phyloP scores from a whole-genome alignment of 176 grass and related monocot species.

The Triticum aestivum region DNA sequence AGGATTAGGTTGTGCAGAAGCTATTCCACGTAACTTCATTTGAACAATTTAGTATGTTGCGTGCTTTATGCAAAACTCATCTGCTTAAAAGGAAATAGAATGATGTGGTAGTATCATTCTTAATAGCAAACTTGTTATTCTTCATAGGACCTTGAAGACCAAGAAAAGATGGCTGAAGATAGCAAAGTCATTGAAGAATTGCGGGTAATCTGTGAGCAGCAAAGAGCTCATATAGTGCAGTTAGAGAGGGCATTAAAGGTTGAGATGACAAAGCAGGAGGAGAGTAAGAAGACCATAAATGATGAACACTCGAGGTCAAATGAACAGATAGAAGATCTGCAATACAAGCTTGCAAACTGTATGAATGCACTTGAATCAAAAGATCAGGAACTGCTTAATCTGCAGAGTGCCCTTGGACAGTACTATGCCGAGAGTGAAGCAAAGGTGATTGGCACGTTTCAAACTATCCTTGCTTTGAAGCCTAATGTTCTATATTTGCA shows the following conservation, averaged over 20 bases:
- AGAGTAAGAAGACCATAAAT: slow-evolving; percentile 58
- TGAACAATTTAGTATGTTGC: background rate
- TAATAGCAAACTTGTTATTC: background rate
- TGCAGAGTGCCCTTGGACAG: slow-evolving; percentile 98
- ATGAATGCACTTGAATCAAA: slow-evolving; percentile 83
- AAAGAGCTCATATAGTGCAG: slow-evolving; percentile 72
- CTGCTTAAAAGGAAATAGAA: slow-evolving; percentile 20
- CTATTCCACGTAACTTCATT: background rate
- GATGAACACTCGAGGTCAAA: slow-evolving; percentile 80
- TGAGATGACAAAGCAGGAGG: slow-evolving; percentile 67
- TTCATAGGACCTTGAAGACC: slow-evolving; percentile 89
- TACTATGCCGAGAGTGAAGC: slow-evolving; percentile 99
- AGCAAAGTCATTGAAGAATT: slow-evolving; percentile 83
- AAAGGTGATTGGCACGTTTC: slow-evolving; percentile 52
- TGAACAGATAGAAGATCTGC: slow-evolving; percentile 73
- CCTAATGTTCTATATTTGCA: background rate
- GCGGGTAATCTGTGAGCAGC: slow-evolving; percentile 58
- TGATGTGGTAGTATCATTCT: slow-evolving; percentile 18
- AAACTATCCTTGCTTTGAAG: background rate
- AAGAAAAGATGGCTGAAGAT: slow-evolving; percentile 93
- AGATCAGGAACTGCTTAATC: slow-evolving; percentile 87
- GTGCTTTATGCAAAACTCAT: slow-evolving; percentile 1
- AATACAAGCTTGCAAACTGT: slow-evolving; percentile 67
- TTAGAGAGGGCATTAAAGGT: slow-evolving; percentile 76
- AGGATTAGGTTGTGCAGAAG: background rate